Conservation (phyloP, 768 basidiomycete species). For the Leccinum longicurvipes region DNA sequence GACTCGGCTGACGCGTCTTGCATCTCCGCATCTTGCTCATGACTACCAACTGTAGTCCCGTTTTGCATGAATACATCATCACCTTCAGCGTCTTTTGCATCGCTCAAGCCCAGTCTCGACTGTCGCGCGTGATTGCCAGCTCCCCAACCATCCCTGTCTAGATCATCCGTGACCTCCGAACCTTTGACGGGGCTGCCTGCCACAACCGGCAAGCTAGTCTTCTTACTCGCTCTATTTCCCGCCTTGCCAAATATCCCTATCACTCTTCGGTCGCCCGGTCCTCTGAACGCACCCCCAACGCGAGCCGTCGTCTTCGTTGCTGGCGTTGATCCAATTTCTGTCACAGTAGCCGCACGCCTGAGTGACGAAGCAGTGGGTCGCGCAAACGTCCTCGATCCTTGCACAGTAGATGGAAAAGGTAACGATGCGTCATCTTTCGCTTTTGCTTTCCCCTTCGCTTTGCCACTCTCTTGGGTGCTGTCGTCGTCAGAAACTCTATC, state of each 20-base stretch:
- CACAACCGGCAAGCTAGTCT: slow-evolving; percentile 43
- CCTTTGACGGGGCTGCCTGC: slow-evolving; percentile 47
- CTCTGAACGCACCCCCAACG: neutral
- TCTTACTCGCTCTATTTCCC: slow-evolving; percentile 38
- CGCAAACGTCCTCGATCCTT: slow-evolving; percentile 15
- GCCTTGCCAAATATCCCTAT: slow-evolving; percentile 22
- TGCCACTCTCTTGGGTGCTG: neutral
- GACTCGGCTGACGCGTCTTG: slow-evolving; percentile 6
- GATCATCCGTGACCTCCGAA: slow-evolving; percentile 7
- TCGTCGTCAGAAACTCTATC: slow-evolving; percentile 13
- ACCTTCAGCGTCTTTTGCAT: neutral
- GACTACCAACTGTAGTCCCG: neutral
- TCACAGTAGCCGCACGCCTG: slow-evolving; percentile 23
- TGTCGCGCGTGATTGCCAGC: neutral
- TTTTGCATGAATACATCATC: slow-evolving; percentile 9
- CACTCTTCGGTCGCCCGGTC: slow-evolving; percentile 3
- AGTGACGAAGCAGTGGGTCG: slow-evolving; percentile 32
- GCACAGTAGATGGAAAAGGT: slow-evolving; percentile 1
- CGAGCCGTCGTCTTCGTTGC: slow-evolving; percentile 3
- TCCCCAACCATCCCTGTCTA: neutral
- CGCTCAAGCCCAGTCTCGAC: neutral
- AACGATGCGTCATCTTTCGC: slow-evolving; percentile 24
- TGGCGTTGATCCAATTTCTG: slow-evolving; percentile 5
- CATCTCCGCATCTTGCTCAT: slow-evolving; percentile 3
- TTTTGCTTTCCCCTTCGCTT: slow-evolving; percentile 18